Base-by-base conservation (phyloP, 1,139 yeast species). In the Pichia inconspicua region DNA sequence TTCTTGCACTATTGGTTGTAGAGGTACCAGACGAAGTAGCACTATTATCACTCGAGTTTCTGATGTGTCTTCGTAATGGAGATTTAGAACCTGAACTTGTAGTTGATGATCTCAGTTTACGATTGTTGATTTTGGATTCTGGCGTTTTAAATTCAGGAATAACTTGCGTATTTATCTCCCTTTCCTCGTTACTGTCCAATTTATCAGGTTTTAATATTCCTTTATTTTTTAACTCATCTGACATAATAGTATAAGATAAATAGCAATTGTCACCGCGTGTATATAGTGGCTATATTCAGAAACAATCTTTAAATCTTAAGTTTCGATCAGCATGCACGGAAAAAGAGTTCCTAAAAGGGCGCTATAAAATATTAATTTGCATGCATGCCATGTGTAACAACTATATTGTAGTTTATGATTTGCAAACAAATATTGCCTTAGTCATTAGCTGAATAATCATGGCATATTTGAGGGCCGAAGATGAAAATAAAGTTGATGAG, bases 11-110 rank as follows among this genome's bases (percentile, higher is more conserved):
- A 42, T 45, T 48, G 22, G 47, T 27, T 2, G 41, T 41, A 50
- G 44, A 4, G 37, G 28, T 34, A 46, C 41, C 4, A 56, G 50
- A 0, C 53, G 32, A 27, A 45, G 45, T 34, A 54, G 53, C 9
- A 55, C 48, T n/a, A 22, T 37, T 17, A 37, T 50, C 51, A 44
- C 59, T 56, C 12, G 54, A 44, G 9, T 53, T 52, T 31, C 59
- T 48, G n/a, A 55, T 36, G 42, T 54, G 60, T 41, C 52, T 49
- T 41, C 48, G 48, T 7, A 41, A 27, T 2, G 60, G 55, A 7
- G 57, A 50, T 40, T 44, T 46, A 5, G 51, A 37, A 9, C 41
- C 43, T 9, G 58, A 51, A 5, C 51, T 48, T 10, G 48, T 38
- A 1, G 58, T 54, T 19, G 56, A 47, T 5, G 58, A 54, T 42